A percentile compares a stretch with the other conserved stretches of the same genome.
phyloP scores from a whole-genome alignment of 2,329 filamentous ascomycete genomes.

The Lachnellula willkommii region DNA sequence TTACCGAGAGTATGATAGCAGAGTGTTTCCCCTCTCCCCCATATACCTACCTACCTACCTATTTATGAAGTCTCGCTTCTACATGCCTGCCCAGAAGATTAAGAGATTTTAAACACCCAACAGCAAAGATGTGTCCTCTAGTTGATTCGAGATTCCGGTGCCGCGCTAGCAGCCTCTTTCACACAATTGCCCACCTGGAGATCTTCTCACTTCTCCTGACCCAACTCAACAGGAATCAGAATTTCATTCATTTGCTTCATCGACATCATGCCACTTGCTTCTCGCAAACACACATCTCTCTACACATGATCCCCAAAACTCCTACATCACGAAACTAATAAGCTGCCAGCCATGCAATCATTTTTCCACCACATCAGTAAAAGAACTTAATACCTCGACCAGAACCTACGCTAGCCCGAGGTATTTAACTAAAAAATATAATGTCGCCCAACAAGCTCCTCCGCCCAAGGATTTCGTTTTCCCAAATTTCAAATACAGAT shows the following conservation, averaged over 20 bases:
- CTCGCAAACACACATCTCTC: background rate
- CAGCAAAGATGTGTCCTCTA: too few relatives aligned
- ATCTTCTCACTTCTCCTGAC: too few relatives aligned
- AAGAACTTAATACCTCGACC: background rate
- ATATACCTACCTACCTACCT: too few relatives aligned
- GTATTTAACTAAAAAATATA: background rate
- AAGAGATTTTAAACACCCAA: too few relatives aligned
- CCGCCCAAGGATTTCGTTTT: constrained; percentile 6
- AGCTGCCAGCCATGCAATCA: background rate
- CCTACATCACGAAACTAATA: background rate
- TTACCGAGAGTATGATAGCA: too few relatives aligned
- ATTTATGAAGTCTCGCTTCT: too few relatives aligned
- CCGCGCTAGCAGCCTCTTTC: too few relatives aligned
- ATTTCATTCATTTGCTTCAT: background rate
- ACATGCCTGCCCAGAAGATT: too few relatives aligned
- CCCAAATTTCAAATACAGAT: background rate
- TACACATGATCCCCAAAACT: background rate
- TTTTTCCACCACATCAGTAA: background rate
- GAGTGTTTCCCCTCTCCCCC: too few relatives aligned
- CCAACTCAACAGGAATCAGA: too few relatives aligned
- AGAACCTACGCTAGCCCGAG: background rate
- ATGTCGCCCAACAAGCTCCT: background rate
- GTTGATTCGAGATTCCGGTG: too few relatives aligned
- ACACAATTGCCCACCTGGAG: too few relatives aligned
- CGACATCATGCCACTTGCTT: background rate